Base-by-base conservation (phyloP, 768 basidiomycete species). In the Lactarius trivialis region DNA sequence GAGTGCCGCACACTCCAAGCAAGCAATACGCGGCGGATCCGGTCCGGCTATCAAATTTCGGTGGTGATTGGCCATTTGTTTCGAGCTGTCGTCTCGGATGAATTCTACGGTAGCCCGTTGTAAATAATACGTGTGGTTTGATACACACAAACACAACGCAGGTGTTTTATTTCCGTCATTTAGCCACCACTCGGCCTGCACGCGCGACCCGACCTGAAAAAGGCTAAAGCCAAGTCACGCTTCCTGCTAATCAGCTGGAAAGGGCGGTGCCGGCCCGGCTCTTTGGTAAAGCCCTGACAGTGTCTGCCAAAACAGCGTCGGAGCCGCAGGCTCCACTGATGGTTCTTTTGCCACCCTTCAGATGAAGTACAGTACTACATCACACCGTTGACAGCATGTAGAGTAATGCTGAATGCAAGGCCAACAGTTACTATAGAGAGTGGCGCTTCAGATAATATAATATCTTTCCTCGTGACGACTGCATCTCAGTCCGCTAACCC, bases 71-170 rank as follows among this genome's bases (percentile, higher is more conserved):
- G 49, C 2, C 24, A 30, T 26, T n/a, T 56, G 60, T 61, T 39
- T 61, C 37, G 60, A 61, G 60, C 49, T 34, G 60, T 17, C 34
- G 55, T 28, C 60, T 61, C 60, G 54, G 43, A 17, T 45, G 39
- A 45, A n/a, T 11, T 9, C 41, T 21, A 8, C 7, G 19, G 39
- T 2, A 39, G 15, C 34, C 41, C 21, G n/a, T 24, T 24, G 45
- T 48, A n/a, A n/a, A n/a, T n/a, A 26, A 48, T 48, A 41, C 39
- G 21, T 48, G 43, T 17, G 43, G 21, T 45, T 12, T 2, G 9
- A 36, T 11, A 17, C 17, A 39, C 12, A 39, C 12, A 17, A 2
- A 48, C 45, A n/a, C 7, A 12, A 45, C 43, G 43, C 43, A 12
- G 8, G 43, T 21, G n/a, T 48, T 26, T 48, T 34, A 48, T 57